These are phyloP conservation scores for Rhamnella rubrinervis DNA, from an alignment of 331 rosid species.

Conservation along the genomic window DNA sequence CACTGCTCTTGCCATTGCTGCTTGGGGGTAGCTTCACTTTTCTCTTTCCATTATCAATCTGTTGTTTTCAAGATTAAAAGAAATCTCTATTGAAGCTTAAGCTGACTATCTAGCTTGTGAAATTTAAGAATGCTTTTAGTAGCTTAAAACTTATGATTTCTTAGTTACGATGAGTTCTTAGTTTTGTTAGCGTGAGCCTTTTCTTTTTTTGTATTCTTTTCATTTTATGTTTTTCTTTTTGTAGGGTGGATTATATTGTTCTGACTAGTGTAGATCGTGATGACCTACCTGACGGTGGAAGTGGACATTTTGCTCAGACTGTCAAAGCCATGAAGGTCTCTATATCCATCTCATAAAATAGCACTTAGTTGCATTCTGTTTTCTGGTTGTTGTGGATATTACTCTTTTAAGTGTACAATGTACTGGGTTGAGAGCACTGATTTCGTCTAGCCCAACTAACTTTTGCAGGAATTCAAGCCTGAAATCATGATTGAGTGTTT, in stretches of 20 bases:
- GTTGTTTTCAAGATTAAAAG: background rate
- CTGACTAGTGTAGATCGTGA: slow-evolving; percentile 96
- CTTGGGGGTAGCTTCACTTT: slow-evolving; percentile 71
- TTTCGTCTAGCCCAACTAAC: background rate
- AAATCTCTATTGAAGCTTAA: no score
- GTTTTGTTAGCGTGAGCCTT: no score
- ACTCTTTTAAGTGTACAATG: background rate
- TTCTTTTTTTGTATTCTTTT: background rate
- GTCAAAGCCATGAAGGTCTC: slow-evolving; percentile 86
- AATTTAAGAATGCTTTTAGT: no score
- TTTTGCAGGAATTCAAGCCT: slow-evolving; percentile 73
- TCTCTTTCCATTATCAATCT: background rate
- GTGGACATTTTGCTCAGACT: slow-evolving; percentile 90
- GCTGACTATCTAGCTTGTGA: no score
- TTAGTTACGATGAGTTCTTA: no score
- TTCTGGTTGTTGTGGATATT: background rate
- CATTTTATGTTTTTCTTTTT: background rate
- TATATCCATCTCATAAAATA: slow-evolving; percentile 7
- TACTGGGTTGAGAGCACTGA: slow-evolving; percentile 1
- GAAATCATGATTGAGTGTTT: slow-evolving; percentile 94
- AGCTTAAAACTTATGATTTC: no score
- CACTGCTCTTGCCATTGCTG: slow-evolving; percentile 81
- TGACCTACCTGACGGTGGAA: slow-evolving; percentile 95
- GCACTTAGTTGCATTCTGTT: slow-evolving; percentile 8
- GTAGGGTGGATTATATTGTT: slow-evolving; percentile 89